Evolutionary conservation across 2,329 filamentous ascomycete genomes (phyloP).

Genomic region (Monosporascus cannonballus): DNA sequence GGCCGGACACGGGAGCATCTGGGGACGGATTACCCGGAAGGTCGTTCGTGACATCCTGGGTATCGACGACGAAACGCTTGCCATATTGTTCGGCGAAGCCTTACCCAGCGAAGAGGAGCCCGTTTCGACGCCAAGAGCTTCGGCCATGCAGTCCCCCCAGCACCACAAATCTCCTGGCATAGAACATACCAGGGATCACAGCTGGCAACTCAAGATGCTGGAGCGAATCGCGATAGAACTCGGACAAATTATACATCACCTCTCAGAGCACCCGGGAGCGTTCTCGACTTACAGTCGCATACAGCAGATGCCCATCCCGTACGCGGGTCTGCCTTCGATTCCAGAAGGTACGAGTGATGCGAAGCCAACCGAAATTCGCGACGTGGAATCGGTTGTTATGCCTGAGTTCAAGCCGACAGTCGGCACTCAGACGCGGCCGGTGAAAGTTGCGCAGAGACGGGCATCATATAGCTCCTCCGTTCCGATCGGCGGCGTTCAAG

Average conservation of each 20-base stretch:
- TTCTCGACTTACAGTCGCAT: constrained; percentile 74
- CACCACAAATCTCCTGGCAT: constrained; percentile 19
- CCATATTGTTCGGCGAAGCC: constrained; percentile 79
- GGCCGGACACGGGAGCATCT: constrained; percentile 60
- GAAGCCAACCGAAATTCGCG: constrained; percentile 19
- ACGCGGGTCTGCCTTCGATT: constrained; percentile 69
- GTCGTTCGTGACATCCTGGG: constrained; percentile 87
- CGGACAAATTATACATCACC: constrained; percentile 72
- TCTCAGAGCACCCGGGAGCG: constrained; percentile 81
- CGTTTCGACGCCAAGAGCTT: constrained; percentile 41
- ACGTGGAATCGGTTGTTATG: constrained; percentile 47
- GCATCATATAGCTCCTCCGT: constrained; percentile 6
- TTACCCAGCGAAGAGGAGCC: constrained; percentile 50
- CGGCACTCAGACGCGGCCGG: constrained; percentile 28
- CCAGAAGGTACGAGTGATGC: constrained; percentile 41
- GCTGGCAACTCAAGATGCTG: constrained; percentile 73
- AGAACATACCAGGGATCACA: constrained; percentile 32
- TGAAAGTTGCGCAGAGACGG: constrained; percentile 28
- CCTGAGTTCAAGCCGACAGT: constrained; percentile 46
- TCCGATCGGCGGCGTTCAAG: constrained; percentile 5
- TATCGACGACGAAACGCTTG: constrained; percentile 78
- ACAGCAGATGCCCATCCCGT: constrained; percentile 61
- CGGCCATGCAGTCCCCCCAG: constrained; percentile 23
- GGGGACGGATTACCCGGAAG: constrained; percentile 74
- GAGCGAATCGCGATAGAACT: constrained; percentile 84